These are phyloP conservation scores for Mycothermus thermophilus DNA, from an alignment of 495 filamentous ascomycete genomes.

Conservation along the genomic window DNA sequence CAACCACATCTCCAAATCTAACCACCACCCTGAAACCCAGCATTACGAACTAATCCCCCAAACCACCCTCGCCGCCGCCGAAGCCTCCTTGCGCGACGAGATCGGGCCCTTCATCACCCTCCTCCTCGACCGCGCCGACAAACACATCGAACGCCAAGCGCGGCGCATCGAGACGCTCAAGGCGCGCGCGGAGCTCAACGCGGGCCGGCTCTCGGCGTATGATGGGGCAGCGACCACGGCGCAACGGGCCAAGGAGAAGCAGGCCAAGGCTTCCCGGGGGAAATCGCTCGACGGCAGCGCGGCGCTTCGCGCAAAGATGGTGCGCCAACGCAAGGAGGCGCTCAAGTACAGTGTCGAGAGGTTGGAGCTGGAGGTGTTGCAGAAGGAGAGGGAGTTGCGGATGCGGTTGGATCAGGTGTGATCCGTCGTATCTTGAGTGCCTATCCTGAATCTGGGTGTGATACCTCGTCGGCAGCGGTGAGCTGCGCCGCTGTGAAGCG, in stretches of 20 bases:
- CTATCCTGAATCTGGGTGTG: too few species aligned
- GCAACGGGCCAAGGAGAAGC: not conserved
- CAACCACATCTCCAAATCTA: not conserved
- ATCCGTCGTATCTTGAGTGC: not conserved
- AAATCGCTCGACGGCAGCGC: slow-evolving; percentile 17
- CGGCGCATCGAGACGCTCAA: slow-evolving; percentile 35
- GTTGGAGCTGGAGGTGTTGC: slow-evolving; percentile 35
- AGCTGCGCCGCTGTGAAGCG: too few species aligned
- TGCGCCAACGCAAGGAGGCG: slow-evolving; percentile 28
- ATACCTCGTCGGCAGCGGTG: too few species aligned
- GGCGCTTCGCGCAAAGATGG: slow-evolving; percentile 25
- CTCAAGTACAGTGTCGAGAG: slow-evolving; percentile 37
- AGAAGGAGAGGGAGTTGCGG: slow-evolving; percentile 38
- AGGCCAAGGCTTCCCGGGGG: not conserved
- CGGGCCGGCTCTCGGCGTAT: slow-evolving; percentile 24
- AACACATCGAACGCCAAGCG: slow-evolving; percentile 31
- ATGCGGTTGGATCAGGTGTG: slow-evolving; percentile 26
- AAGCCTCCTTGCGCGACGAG: slow-evolving; percentile 36
- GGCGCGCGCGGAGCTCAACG: slow-evolving; percentile 33
- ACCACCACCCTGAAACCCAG: slow-evolving; percentile 11
- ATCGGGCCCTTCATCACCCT: slow-evolving; percentile 32
- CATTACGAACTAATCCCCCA: slow-evolving; percentile 41
- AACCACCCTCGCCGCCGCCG: slow-evolving; percentile 32
- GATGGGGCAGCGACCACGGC: not conserved
- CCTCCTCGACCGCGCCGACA: slow-evolving; percentile 35